phyloP scores from a whole-genome alignment of 768 basidiomycete genomes.

The Cystofilobasidium macerans region DNA sequence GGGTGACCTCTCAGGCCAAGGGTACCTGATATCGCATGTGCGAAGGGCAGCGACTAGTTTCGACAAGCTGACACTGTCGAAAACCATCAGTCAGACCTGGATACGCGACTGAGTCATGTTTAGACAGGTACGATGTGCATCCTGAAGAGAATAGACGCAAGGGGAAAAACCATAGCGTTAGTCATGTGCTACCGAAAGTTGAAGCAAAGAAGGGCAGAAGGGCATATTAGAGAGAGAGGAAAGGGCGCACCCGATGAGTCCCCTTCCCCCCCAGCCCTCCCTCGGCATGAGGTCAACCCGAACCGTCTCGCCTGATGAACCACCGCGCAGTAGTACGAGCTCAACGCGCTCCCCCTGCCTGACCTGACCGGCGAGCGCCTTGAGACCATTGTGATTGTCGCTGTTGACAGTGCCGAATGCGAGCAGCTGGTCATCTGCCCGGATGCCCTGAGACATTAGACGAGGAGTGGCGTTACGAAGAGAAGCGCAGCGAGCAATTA shows the following conservation, averaged over 20 bases:
- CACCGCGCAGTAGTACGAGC: conserved; percentile 14
- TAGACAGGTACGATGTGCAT: conserved; percentile 20
- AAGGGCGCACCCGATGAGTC: conserved; percentile 19
- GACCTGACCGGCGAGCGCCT: conserved; percentile 19
- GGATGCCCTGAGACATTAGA: conserved; percentile 12
- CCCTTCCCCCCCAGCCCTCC: conserved; percentile 24
- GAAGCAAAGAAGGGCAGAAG: too few species aligned
- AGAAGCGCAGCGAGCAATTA: not conserved
- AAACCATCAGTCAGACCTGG: not conserved
- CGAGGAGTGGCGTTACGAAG: not conserved
- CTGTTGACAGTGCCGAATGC: conserved; percentile 6
- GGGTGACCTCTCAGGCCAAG: too few species aligned
- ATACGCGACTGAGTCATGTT: not conserved
- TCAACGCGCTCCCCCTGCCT: conserved; percentile 10
- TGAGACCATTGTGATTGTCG: conserved; percentile 11
- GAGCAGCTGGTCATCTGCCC: conserved; percentile 10
- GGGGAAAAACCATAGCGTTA: not conserved
- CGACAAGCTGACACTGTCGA: too few species aligned
- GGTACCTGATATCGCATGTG: too few species aligned
- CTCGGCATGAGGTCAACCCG: conserved; percentile 6
- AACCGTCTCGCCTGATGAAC: not conserved
- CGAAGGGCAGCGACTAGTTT: too few species aligned
- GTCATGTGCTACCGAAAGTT: not conserved
- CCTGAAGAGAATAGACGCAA: not conserved
- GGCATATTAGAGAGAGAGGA: not conserved